Evolutionary conservation across 1,284 basidiomycete genomes (phyloP).

Genomic region (Afroboletus lepidellus): DNA sequence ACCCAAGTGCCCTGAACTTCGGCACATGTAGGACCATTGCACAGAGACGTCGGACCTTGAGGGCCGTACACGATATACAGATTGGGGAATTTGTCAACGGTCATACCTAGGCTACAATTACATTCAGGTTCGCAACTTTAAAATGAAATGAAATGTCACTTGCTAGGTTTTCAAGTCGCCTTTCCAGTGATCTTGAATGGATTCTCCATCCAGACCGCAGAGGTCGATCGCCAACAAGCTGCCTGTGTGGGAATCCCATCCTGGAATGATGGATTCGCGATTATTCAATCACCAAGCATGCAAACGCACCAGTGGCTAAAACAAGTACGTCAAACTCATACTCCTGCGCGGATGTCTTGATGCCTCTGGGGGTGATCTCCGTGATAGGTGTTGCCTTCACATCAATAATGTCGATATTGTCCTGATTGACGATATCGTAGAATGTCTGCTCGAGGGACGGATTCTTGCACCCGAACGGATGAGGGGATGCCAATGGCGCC

Average conservation of each 20-base stretch:
- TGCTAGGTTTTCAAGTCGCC: constrained; percentile 10
- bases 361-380: constrained; percentile 1
- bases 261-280: not conserved
- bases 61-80: not conserved
- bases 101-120: not conserved
- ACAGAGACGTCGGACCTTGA: not conserved
- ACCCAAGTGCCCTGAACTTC: not conserved
- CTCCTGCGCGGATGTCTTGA: constrained; percentile 8
- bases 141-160: too few species aligned
- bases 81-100: not conserved
- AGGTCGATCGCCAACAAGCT: too few species aligned
- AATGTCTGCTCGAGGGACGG: constrained; percentile 9
- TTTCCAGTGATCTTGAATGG: constrained; percentile 17
- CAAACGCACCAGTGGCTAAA: constrained; percentile 12
- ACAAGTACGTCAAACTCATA: constrained; percentile 14
- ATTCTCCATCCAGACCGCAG: not conserved
- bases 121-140: not conserved
- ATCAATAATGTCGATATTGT: not conserved
- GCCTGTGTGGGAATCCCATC: not conserved
- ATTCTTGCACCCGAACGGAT: constrained; percentile 10
- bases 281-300: not conserved
- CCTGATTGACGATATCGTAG: constrained; percentile 15
- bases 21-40: not conserved
- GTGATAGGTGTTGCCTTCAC: constrained; percentile 10
- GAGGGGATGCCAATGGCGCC: constrained; percentile 6